Conservation (phyloP, 768 basidiomycete genomes). For the Pilatotrama ljubarskyi region DNA sequence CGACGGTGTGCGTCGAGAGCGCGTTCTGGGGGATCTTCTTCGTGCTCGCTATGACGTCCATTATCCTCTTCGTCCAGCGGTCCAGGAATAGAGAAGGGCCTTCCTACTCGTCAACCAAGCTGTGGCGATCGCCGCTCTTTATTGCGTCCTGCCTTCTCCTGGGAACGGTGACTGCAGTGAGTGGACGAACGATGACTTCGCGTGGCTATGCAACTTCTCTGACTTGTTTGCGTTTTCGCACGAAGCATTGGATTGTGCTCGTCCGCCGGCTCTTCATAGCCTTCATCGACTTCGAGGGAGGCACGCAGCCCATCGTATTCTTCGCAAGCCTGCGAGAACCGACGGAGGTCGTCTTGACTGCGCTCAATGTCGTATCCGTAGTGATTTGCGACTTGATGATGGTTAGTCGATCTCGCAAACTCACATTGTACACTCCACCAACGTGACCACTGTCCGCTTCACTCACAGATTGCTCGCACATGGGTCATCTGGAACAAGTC, state of each 20-base stretch:
- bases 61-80: not conserved
- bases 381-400: not conserved
- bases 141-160: not conserved
- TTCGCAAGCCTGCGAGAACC: conserved; percentile 1
- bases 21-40: conserved; percentile 4
- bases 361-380: not conserved
- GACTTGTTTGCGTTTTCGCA: not conserved
- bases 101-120: not conserved
- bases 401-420: not conserved
- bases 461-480: not conserved
- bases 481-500: not conserved
- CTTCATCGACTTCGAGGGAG: not conserved
- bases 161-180: not conserved
- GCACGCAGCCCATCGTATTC: not conserved
- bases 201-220: not conserved
- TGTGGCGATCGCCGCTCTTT: not conserved
- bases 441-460: too few species aligned
- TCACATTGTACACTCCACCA: too few species aligned
- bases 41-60: not conserved
- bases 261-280: conserved; percentile 5
- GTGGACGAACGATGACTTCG: not conserved
- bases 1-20: conserved; percentile 1
- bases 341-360: not conserved
- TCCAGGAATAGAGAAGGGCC: not conserved
- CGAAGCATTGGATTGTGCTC: conserved; percentile 7